Evolutionary conservation across 1,284 basidiomycete genomes (phyloP).

Genomic region (Cerioporus squamosus): DNA sequence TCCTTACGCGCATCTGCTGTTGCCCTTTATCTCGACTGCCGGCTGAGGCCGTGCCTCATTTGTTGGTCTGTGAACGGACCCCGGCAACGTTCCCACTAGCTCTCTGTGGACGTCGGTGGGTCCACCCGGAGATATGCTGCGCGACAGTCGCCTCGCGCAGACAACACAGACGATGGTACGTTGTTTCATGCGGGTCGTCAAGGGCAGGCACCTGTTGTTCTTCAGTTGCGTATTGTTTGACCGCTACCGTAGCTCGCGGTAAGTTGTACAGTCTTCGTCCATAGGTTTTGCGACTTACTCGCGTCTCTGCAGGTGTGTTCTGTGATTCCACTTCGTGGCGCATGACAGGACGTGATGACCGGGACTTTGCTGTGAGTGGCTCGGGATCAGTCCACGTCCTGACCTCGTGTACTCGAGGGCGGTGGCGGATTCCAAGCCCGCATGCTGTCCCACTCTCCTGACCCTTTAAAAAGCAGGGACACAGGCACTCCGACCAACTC

Average conservation of each 20-base stretch:
- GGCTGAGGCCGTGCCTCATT: too few species aligned
- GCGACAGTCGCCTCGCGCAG: conserved; percentile 1
- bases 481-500: not conserved
- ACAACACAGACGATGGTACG: not conserved
- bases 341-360: not conserved
- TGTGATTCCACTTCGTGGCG: too few species aligned
- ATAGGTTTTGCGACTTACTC: not conserved
- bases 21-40: too few species aligned
- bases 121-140: not conserved
- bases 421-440: not conserved
- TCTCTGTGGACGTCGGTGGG: conserved; percentile 14
- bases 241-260: too few species aligned
- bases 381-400: not conserved
- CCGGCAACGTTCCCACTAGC: not conserved
- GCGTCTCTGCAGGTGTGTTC: not conserved
- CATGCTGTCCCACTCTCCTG: not conserved
- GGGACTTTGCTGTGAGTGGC: not conserved
- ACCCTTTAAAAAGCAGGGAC: not conserved
- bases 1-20: too few species aligned
- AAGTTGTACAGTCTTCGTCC: too few species aligned
- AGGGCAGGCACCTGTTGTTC: not conserved
- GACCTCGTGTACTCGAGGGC: conserved; percentile 2
- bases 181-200: not conserved
- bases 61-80: too few species aligned
- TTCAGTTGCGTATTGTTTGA: too few species aligned